phyloP scores from a whole-genome alignment of 208 protist species.

The Crithidia fasciculata region DNA sequence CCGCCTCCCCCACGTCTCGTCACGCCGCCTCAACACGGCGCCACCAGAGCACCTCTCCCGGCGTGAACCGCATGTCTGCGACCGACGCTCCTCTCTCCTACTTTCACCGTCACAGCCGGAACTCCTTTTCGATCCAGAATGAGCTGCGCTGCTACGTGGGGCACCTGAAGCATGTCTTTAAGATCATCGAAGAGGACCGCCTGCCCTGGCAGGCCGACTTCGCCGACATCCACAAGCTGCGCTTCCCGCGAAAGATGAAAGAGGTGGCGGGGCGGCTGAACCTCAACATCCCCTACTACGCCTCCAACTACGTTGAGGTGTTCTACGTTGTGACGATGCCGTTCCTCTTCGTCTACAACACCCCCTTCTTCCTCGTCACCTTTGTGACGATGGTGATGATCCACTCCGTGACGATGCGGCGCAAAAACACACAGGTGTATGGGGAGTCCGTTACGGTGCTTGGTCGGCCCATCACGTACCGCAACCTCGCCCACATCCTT shows the following conservation, averaged over 20 bases:
- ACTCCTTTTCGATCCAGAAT: conserved; percentile 30
- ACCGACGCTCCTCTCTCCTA: conserved; percentile 35
- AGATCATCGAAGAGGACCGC: conserved; percentile 50
- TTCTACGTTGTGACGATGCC: conserved; percentile 64
- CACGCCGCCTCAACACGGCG: background rate
- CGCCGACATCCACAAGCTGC: conserved; percentile 58
- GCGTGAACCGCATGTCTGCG: conserved; percentile 11
- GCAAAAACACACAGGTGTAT: conserved; percentile 34
- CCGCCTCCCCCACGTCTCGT: background rate
- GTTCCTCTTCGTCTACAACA: conserved; percentile 71
- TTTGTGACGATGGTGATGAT: conserved; percentile 40
- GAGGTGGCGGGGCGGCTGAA: conserved; percentile 67
- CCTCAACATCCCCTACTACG: conserved; percentile 87
- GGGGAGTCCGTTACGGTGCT: conserved; percentile 33
- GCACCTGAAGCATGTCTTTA: conserved; percentile 25
- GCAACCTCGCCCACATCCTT: conserved; percentile 44
- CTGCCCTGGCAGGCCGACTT: conserved; percentile 85
- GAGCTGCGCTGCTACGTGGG: conserved; percentile 26
- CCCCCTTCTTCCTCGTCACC: conserved; percentile 56
- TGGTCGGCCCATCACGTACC: conserved; percentile 51
- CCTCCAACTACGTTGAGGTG: conserved; percentile 75
- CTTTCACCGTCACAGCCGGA: conserved; percentile 36
- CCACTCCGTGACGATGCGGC: conserved; percentile 44
- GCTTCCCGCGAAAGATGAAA: conserved; percentile 42
- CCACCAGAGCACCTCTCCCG: background rate